Evolutionary conservation across 2,329 filamentous ascomycete genomes (phyloP).

Genomic region (Cladosporium sp.): DNA sequence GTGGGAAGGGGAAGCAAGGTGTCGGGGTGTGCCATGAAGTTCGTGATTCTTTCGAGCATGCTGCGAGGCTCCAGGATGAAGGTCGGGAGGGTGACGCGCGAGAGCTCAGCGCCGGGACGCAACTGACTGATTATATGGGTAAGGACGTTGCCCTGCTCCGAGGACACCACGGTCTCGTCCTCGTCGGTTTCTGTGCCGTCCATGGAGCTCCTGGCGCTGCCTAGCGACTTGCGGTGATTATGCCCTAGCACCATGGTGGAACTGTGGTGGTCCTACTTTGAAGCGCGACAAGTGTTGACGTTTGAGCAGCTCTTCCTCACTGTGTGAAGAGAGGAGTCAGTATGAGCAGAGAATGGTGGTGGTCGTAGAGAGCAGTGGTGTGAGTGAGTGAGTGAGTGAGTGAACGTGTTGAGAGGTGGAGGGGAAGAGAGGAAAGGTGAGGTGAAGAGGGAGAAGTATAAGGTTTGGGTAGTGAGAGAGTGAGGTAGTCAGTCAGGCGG

Average conservation of each 20-base stretch:
- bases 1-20: conserved; percentile 82
- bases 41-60: conserved; percentile 98
- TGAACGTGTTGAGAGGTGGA: not conserved
- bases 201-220: conserved; percentile 38
- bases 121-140: conserved; percentile 97
- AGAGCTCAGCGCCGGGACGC: conserved; percentile 90
- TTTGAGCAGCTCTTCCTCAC: not conserved
- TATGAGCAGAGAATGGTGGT: not conserved
- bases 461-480: conserved; percentile 1
- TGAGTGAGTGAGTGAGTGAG: not conserved
- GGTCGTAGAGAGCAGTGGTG: no score
- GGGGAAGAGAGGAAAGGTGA: not conserved
- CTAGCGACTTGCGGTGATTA: conserved; percentile 43
- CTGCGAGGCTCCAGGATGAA: conserved; percentile 97
- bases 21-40: conserved; percentile 99
- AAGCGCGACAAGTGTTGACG: not conserved
- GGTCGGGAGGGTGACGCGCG: conserved; percentile 88
- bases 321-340: not conserved
- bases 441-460: not conserved
- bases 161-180: conserved; percentile 73
- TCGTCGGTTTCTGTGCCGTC: conserved; percentile 40
- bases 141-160: conserved; percentile 94
- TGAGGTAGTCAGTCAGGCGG: no score
- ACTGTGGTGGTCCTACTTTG: not conserved
- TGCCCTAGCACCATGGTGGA: conserved; percentile 46